Base-by-base conservation (phyloP, 177 flowering plant species). In the Vitis hybrid region DNA sequence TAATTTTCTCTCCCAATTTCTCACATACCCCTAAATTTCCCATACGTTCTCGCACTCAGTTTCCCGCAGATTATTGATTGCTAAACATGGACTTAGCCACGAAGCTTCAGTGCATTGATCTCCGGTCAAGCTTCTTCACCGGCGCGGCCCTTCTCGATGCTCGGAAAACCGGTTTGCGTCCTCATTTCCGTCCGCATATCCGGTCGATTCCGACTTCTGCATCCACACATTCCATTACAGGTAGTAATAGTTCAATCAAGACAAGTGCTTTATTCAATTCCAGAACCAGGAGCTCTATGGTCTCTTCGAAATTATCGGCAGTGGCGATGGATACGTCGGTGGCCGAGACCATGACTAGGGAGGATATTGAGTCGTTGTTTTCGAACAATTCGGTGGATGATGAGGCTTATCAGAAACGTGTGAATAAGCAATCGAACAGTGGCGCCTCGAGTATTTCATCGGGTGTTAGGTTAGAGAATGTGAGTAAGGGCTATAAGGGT, bases 371-470 rank as follows among this genome's bases (percentile, higher is more conserved):
- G 69, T 81, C 93, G 1, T 69, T 95, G 58, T 96, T 93, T 58
- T 85, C 93, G 12, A 72, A 68, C 17, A 66, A 51, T 60, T 75
- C 88, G 0, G 71, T 17, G 2, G 64, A 60, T 4, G 83, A 74
- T 4, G 83, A 74, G 0, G 66, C 18, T 52, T 66, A 63, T 7
- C 69, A 66, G 23, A 82, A 72, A 40, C 76, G 86, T 21, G 72
- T 50, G 5, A 71, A 58, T 6, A 89, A 81, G 65, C 77, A 78
- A 17, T 76, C 91, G 1, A 67, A 23, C 18, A 65, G 70, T 4
- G 97, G 97, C 0, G 96, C 97, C 10, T 91, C 97, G 8, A 80
- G 90, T 34, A 77, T 96, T 59, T 93, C 98, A 0, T 91, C 97
- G 0, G 99, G 99, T 10, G 86, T 93, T 19, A 89, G 88, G 89